phyloP scores from a whole-genome alignment of 352 stramenopile genomes.

The Phytophthora sp. region DNA sequence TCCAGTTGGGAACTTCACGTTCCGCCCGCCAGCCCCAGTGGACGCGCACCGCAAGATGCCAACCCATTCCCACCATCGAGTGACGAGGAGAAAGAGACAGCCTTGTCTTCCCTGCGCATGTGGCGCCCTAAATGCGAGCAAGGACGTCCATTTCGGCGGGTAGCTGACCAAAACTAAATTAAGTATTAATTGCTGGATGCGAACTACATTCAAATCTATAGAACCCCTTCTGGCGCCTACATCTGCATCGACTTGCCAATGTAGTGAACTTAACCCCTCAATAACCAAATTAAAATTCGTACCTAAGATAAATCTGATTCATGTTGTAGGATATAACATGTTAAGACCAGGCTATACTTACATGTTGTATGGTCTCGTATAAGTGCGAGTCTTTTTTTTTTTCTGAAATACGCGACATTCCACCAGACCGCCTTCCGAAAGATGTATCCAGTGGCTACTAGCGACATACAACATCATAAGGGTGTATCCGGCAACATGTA shows the following conservation, averaged over 20 bases:
- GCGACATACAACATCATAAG: neutral
- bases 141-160: too few relatives aligned
- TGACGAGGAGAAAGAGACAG: neutral
- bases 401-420: slow-evolving; percentile 8
- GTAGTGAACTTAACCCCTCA: neutral
- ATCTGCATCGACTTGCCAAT: too few relatives aligned
- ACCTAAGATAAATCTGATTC: neutral
- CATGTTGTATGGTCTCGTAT: neutral
- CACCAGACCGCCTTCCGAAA: neutral
- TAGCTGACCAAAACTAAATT: too few relatives aligned
- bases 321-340: slow-evolving; percentile 1
- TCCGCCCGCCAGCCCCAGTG: slow-evolving; percentile 2
- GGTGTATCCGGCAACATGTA: neutral
- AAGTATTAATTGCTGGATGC: too few relatives aligned
- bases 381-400: neutral
- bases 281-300: neutral
- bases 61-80: slow-evolving; percentile 14
- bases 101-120: slow-evolving; percentile 2
- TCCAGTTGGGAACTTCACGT: slow-evolving; percentile 22
- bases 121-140: too few relatives aligned
- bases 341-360: neutral
- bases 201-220: too few relatives aligned
- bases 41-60: neutral
- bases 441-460: too few relatives aligned
- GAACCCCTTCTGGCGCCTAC: too few relatives aligned